These are phyloP conservation scores for Nicotiana otophora DNA, from an alignment of 257 asterid species.

Conservation along the genomic window DNA sequence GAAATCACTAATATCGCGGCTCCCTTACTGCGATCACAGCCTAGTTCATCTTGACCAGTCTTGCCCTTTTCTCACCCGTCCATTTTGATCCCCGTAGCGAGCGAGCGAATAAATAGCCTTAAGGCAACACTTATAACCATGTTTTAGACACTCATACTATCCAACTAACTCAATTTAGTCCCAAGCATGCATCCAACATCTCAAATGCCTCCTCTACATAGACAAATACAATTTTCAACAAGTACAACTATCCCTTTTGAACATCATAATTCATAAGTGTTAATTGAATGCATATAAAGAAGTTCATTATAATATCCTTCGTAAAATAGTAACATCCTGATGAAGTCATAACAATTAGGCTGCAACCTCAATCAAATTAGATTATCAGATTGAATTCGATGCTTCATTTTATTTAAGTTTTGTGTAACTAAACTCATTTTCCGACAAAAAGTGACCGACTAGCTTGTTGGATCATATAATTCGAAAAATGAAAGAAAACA, in stretches of 20 bases:
- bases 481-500: not conserved
- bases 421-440: not conserved
- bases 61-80: not conserved
- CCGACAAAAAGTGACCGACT: not conserved
- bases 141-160: not conserved
- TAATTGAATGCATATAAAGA: not conserved
- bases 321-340: not conserved
- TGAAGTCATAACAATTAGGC: not conserved
- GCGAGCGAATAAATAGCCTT: not conserved
- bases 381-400: not conserved
- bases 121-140: no score
- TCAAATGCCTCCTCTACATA: no score
- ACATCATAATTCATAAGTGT: no score
- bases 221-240: no score
- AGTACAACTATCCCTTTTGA: no score
- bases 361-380: not conserved
- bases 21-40: not conserved
- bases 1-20: not conserved
- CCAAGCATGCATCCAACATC: not conserved
- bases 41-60: not conserved
- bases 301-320: not conserved
- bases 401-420: not conserved
- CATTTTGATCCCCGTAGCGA: not conserved
- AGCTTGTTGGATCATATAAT: not conserved
- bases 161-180: not conserved